Evolutionary conservation across 1,284 basidiomycete species (phyloP).

Genomic region (Ceratobasidium sp.): DNA sequence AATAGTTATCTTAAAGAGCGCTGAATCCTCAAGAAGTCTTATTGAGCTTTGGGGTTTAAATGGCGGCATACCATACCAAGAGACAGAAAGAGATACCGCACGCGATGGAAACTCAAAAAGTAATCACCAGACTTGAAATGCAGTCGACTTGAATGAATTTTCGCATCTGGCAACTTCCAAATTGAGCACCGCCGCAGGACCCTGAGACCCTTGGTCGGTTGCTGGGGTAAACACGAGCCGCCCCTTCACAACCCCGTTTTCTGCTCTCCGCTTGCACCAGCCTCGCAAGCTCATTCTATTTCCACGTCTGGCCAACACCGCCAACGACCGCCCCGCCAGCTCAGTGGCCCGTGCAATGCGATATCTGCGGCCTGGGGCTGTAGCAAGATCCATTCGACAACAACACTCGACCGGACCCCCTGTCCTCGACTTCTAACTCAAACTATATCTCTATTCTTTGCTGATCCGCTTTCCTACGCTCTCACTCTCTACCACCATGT

Average conservation of each 20-base stretch:
- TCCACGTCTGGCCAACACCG: not conserved
- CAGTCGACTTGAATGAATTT: too few relatives aligned
- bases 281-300: not conserved
- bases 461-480: not conserved
- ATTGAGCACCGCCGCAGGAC: constrained; percentile 1
- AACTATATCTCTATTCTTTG: not conserved
- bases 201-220: constrained; percentile 22
- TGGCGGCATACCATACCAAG: too few relatives aligned
- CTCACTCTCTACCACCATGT: constrained; percentile 16
- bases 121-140: too few relatives aligned
- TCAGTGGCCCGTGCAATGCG: constrained; percentile 35
- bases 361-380: constrained; percentile 45
- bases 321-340: constrained; percentile 24
- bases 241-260: constrained; percentile 28
- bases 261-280: constrained; percentile 1
- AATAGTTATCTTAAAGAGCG: too few relatives aligned
- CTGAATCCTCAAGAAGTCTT: too few relatives aligned
- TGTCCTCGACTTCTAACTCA: not conserved
- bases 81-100: too few relatives aligned
- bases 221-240: constrained; percentile 17
- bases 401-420: constrained; percentile 25
- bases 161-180: not conserved
- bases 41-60: too few relatives aligned
- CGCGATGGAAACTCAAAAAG: too few relatives aligned
- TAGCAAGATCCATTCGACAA: constrained; percentile 24